Evolutionary conservation across 257 asterid genomes (phyloP).

Genomic region (Pogostemon cablin): DNA sequence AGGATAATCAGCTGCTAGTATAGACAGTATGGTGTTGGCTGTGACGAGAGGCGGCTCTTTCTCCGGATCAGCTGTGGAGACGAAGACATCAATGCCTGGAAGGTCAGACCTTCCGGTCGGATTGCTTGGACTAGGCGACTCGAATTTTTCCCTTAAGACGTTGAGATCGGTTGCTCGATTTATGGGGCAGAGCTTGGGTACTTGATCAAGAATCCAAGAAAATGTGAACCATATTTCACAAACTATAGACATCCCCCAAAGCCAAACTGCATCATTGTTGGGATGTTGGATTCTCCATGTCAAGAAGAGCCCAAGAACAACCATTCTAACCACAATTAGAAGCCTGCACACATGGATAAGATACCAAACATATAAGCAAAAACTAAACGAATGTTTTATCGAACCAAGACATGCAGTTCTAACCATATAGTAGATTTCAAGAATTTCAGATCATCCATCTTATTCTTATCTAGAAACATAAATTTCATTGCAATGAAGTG

Average conservation of each 20-base stretch:
- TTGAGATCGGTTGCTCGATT: conserved; percentile 64
- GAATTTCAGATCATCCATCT: background rate
- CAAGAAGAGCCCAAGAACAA: conserved; percentile 58
- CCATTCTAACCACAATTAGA: conserved; percentile 46
- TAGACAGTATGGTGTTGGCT: conserved; percentile 63
- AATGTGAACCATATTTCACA: conserved; percentile 67
- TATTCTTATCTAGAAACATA: background rate
- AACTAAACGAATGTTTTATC: background rate
- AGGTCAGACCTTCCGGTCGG: conserved; percentile 61
- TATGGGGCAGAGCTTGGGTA: conserved; percentile 65
- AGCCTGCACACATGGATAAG: conserved; percentile 42
- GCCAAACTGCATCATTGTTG: conserved; percentile 62
- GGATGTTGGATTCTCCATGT: conserved; percentile 60
- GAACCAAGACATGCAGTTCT: background rate
- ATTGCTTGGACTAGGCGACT: conserved; percentile 45
- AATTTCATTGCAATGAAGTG: background rate
- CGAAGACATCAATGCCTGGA: conserved; percentile 58
- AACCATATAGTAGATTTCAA: background rate
- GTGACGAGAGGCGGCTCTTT: conserved; percentile 74
- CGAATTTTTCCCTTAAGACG: conserved; percentile 60
- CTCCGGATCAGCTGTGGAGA: conserved; percentile 70
- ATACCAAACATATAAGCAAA: conserved; percentile 18
- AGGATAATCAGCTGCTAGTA: conserved; percentile 61
- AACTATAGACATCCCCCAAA: conserved; percentile 68
- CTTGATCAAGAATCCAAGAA: conserved; percentile 67